phyloP scores from a whole-genome alignment of 1,284 basidiomycete genomes.

The Moniliophthora roreri region DNA sequence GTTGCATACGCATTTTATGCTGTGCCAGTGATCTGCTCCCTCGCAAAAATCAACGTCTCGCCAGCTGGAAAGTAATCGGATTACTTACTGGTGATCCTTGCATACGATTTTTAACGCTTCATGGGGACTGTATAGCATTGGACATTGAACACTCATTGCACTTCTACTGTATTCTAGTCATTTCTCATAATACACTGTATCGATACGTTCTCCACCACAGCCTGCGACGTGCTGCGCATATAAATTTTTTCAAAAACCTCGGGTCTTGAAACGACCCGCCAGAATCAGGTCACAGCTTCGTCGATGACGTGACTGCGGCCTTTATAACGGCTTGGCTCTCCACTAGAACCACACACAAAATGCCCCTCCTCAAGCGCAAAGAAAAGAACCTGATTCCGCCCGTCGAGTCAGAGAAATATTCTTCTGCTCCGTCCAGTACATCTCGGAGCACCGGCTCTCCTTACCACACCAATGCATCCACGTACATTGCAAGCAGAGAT shows the following conservation, averaged over 20 bases:
- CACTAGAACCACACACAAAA: constrained; percentile 26
- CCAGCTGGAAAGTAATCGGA: constrained; percentile 30
- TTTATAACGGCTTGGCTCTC: neutral
- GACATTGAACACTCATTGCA: neutral
- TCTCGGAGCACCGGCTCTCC: constrained; percentile 37
- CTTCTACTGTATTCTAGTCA: no score
- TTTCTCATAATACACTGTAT: constrained; percentile 6
- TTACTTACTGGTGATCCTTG: neutral
- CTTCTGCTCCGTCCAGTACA: no score
- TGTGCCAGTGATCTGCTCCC: constrained; percentile 65
- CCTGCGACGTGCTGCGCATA: neutral
- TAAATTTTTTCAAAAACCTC: neutral
- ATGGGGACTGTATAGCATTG: neutral
- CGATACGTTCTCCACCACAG: neutral
- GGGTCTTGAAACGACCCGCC: neutral
- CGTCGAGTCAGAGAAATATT: constrained; percentile 32
- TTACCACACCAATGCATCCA: constrained; percentile 54
- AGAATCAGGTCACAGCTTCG: constrained; percentile 1
- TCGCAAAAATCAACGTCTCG: constrained; percentile 69
- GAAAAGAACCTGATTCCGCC: constrained; percentile 72
- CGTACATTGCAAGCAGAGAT: constrained; percentile 68
- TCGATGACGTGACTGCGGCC: neutral
- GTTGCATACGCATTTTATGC: constrained; percentile 74
- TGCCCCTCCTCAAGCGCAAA: constrained; percentile 81
- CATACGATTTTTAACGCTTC: neutral